phyloP scores from a whole-genome alignment of 805 yeast species.

The Metschnikowia drakensbergensis region DNA sequence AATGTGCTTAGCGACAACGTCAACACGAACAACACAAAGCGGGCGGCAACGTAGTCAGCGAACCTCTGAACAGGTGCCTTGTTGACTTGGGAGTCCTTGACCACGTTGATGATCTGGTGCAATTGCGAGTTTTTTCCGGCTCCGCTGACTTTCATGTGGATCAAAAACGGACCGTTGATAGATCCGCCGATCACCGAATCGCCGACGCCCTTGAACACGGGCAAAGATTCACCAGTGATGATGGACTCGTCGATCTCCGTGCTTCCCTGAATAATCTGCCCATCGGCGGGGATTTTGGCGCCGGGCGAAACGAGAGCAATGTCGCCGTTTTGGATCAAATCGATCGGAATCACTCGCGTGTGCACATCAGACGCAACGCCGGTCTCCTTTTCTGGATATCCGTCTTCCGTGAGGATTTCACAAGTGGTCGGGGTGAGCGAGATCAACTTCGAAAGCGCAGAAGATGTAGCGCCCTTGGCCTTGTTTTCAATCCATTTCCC shows the following conservation, averaged over 20 bases:
- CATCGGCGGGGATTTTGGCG: constrained; percentile 88
- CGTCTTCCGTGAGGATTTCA: constrained; percentile 49
- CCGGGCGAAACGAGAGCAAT: constrained; percentile 80
- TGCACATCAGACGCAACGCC: constrained; percentile 24
- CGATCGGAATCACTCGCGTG: constrained; percentile 59
- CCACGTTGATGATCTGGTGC: constrained; percentile 80
- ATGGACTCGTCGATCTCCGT: constrained; percentile 87
- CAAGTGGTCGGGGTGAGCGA: constrained; percentile 80
- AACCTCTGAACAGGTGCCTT: constrained; percentile 88
- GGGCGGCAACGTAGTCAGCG: constrained; percentile 81
- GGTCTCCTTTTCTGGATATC: constrained; percentile 9
- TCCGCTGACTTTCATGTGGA: constrained; percentile 62
- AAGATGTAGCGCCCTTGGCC: constrained; percentile 91
- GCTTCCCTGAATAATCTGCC: constrained; percentile 68
- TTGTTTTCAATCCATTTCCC: constrained; percentile 90
- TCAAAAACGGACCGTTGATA: constrained; percentile 70
- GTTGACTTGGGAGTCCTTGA: constrained; percentile 82
- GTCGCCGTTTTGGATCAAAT: constrained; percentile 73
- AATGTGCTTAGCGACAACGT: constrained; percentile 63
- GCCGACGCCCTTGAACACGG: constrained; percentile 60
- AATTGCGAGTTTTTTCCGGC: constrained; percentile 85
- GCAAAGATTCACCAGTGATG: constrained; percentile 86
- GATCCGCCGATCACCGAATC: constrained; percentile 84
- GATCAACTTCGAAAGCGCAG: constrained; percentile 77
- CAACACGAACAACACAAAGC: constrained; percentile 77